Evolutionary conservation across 2,329 filamentous ascomycete genomes (phyloP).

Genomic region (Onygenales sp.): DNA sequence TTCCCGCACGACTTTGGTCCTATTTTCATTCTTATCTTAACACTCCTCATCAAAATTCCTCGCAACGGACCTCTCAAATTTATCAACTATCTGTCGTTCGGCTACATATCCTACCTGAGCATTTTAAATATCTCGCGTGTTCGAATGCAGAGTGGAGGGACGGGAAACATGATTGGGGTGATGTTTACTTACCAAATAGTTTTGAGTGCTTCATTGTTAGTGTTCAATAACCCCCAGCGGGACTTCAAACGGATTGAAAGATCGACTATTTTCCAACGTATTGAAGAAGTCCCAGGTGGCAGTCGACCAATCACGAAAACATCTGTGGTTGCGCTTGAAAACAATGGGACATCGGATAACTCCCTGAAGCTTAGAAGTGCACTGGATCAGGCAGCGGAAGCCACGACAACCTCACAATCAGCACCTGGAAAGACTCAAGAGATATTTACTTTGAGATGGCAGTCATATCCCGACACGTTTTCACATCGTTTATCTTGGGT

Average conservation of each 20-base stretch:
- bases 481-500: conserved; percentile 50
- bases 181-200: conserved; percentile 45
- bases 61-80: conserved; percentile 21
- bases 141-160: conserved; percentile 40
- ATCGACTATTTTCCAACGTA: conserved; percentile 9
- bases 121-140: conserved; percentile 35
- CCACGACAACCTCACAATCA: background rate
- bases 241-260: conserved; percentile 50
- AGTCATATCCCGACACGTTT: conserved; percentile 42
- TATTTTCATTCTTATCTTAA: conserved; percentile 32
- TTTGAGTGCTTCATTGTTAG: conserved; percentile 43
- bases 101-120: conserved; percentile 33
- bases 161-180: conserved; percentile 47
- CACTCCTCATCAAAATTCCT: conserved; percentile 42
- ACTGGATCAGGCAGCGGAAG: background rate
- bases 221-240: conserved; percentile 46
- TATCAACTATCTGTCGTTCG: conserved; percentile 38
- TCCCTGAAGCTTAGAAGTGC: background rate
- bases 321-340: background rate
- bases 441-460: conserved; percentile 39
- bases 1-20: conserved; percentile 26
- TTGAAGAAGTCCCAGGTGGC: background rate
- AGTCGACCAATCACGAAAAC: background rate
- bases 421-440: conserved; percentile 3
- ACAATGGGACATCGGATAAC: background rate